Percentiles rank a stretch among this genome's conserved stretches.
These are phyloP conservation scores for Ramularia endophylla DNA, from an alignment of 2,329 filamentous ascomycete genomes.

Conservation along the genomic window DNA sequence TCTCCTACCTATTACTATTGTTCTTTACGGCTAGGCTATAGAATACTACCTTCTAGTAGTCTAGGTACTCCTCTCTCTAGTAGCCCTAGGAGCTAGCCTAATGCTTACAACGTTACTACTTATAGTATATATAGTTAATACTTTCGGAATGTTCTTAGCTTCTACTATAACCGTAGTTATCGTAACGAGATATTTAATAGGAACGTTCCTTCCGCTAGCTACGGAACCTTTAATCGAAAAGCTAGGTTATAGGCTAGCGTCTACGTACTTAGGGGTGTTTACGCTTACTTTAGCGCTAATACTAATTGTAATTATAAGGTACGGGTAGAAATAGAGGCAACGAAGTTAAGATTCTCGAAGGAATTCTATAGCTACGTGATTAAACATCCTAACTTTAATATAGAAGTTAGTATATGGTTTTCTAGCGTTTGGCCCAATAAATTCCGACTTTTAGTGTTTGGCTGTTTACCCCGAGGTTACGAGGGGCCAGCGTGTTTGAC, in stretches of 20 bases:
- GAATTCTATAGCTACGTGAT: too few relatives aligned
- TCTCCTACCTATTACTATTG: slow-evolving; percentile 48
- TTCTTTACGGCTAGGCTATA: slow-evolving; percentile 55
- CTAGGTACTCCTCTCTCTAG: slow-evolving; percentile 49
- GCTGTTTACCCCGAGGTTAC: too few relatives aligned
- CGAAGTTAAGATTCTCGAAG: too few relatives aligned
- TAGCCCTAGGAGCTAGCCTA: slow-evolving; percentile 43
- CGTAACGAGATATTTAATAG: slow-evolving; percentile 39
- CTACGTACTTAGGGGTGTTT: slow-evolving; percentile 19
- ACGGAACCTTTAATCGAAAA: slow-evolving; percentile 36
- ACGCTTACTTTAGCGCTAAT: slow-evolving; percentile 23
- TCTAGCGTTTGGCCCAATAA: too few relatives aligned
- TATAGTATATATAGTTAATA: slow-evolving; percentile 43
- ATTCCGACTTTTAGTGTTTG: too few relatives aligned
- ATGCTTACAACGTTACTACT: slow-evolving; percentile 42
- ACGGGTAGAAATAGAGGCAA: slow-evolving; percentile 23
- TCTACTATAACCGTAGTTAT: slow-evolving; percentile 40
- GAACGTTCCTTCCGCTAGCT: slow-evolving; percentile 41
- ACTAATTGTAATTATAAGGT: slow-evolving; percentile 24
- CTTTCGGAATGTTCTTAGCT: slow-evolving; percentile 41
- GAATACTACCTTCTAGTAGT: slow-evolving; percentile 48
- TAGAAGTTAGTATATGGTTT: too few relatives aligned
- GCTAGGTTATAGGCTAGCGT: slow-evolving; percentile 39
- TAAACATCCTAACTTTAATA: too few relatives aligned
- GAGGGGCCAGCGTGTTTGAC: too few relatives aligned